phyloP scores from a whole-genome alignment of 1,284 basidiomycete species.

The Amylostereum chailletii region DNA sequence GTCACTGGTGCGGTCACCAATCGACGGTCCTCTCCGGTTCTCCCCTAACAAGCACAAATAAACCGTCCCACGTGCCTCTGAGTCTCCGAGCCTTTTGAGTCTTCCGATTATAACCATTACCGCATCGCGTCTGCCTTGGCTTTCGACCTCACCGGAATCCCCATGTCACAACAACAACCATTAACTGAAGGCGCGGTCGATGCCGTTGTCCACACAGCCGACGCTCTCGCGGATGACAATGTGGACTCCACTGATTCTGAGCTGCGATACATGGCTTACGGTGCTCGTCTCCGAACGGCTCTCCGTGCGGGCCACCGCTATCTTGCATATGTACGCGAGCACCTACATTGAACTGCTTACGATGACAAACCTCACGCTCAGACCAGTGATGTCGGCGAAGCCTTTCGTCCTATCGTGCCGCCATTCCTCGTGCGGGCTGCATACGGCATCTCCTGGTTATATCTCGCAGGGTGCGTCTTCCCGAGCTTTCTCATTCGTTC shows the following conservation, averaged over 20 bases:
- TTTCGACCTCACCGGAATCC: background rate
- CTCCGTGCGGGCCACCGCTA: constrained; percentile 70
- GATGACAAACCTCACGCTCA: constrained; percentile 24
- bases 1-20: background rate
- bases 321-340: constrained; percentile 66
- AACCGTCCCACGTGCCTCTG: background rate
- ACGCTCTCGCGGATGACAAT: constrained; percentile 51
- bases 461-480: constrained; percentile 46
- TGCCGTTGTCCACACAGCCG: constrained; percentile 38
- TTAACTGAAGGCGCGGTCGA: constrained; percentile 16
- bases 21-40: background rate
- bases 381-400: constrained; percentile 89
- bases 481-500: constrained; percentile 5
- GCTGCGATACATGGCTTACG: constrained; percentile 67
- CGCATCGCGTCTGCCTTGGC: too few relatives aligned
- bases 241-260: constrained; percentile 58
- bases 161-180: background rate
- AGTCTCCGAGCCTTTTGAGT: too few relatives aligned
- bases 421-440: constrained; percentile 75
- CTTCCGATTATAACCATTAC: too few relatives aligned
- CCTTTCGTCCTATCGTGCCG: constrained; percentile 82
- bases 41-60: background rate
- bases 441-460: constrained; percentile 85
- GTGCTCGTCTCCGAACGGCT: constrained; percentile 70
- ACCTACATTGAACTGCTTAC: constrained; percentile 3